Conservation (phyloP, 495 filamentous ascomycete species). For the Neurospora terricola region DNA sequence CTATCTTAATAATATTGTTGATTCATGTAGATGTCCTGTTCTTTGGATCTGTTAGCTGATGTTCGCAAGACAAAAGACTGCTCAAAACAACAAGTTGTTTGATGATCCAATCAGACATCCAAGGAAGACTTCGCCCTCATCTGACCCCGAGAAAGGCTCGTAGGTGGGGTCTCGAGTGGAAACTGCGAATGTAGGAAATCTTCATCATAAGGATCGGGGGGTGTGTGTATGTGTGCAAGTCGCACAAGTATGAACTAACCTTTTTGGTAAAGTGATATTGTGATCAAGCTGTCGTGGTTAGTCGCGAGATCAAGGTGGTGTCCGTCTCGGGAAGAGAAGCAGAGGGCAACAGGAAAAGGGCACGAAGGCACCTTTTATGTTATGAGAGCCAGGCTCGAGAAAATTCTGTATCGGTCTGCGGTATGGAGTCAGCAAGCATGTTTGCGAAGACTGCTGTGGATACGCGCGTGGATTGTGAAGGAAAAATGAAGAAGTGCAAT, state of each 20-base stretch:
- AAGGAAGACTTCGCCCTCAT: constrained; percentile 51
- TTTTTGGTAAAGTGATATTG: constrained; percentile 1
- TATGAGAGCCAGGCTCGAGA: neutral
- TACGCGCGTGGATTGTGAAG: constrained; percentile 5
- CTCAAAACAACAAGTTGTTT: constrained; percentile 4
- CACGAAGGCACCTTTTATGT: neutral
- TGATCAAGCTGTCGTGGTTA: neutral
- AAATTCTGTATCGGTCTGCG: neutral
- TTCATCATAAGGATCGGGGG: constrained; percentile 38
- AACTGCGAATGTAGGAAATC: constrained; percentile 57
- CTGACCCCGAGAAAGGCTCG: constrained; percentile 45
- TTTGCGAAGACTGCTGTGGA: constrained; percentile 1
- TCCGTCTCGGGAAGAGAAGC: neutral
- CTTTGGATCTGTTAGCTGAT: constrained; percentile 12
- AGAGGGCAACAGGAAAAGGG: neutral
- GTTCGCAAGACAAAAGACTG: neutral
- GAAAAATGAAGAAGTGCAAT: neutral
- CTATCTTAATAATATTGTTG: neutral
- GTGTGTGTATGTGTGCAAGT: neutral
- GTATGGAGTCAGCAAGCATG: neutral
- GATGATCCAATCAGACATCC: constrained; percentile 48
- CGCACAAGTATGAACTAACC: constrained; percentile 13
- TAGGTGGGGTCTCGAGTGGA: constrained; percentile 49
- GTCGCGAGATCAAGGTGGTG: neutral
- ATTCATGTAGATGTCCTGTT: neutral